These are phyloP conservation scores for Fusarium sp. DNA, from an alignment of 2,329 filamentous ascomycete species.

Conservation along the genomic window DNA sequence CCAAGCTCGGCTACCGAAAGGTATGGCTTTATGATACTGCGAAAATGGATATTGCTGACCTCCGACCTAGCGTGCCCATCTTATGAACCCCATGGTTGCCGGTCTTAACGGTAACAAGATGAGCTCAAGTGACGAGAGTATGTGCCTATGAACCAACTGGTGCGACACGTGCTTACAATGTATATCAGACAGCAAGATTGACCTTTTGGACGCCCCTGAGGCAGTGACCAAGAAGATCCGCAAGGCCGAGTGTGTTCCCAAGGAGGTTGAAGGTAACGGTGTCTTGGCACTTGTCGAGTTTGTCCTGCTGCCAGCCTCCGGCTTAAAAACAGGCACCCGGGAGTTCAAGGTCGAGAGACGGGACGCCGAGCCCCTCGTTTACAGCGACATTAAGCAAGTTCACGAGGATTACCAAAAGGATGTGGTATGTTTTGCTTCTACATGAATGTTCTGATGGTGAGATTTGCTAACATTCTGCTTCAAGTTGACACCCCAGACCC, in stretches of 20 bases:
- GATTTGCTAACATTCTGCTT: conserved; percentile 1
- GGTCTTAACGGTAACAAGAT: conserved; percentile 89
- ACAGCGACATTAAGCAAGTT: conserved; percentile 79
- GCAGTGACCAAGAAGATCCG: conserved; percentile 82
- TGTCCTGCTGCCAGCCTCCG: conserved; percentile 81
- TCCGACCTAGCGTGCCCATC: conserved; percentile 50
- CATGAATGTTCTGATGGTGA: background rate
- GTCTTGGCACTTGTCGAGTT: conserved; percentile 87
- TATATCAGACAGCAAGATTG: conserved; percentile 81
- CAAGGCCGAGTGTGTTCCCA: conserved; percentile 84
- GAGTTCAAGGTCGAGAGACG: conserved; percentile 77
- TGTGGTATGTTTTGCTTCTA: conserved; percentile 62
- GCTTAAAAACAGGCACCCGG: conserved; percentile 65
- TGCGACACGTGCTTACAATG: background rate
- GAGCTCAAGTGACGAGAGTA: conserved; percentile 77
- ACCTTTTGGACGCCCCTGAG: conserved; percentile 85
- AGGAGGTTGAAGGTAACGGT: conserved; percentile 84
- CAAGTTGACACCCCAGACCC: conserved; percentile 81
- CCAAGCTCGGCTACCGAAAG: conserved; percentile 85
- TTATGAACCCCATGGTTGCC: conserved; percentile 81
- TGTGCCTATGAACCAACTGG: background rate
- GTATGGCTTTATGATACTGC: conserved; percentile 41
- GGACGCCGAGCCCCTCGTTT: conserved; percentile 80
- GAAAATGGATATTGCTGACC: conserved; percentile 9
- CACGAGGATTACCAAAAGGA: conserved; percentile 85